Conservation (phyloP, 1,284 basidiomycete species). For the Pseudozyma pruni region DNA sequence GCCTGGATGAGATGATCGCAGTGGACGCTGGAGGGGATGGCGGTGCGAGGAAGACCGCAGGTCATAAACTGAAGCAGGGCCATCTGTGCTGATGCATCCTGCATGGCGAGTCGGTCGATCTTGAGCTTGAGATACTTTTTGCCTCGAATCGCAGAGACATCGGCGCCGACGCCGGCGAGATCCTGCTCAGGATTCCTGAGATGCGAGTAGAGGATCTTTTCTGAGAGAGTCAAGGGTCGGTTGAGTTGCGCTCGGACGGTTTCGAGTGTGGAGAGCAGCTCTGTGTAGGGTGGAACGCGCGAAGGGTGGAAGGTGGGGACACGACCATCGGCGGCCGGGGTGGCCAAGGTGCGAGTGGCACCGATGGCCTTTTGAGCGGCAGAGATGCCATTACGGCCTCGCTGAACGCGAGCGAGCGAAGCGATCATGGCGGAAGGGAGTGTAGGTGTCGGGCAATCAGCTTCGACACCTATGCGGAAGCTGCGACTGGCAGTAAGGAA, state of each 20-base stretch:
- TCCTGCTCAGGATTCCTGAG: slow-evolving; percentile 79
- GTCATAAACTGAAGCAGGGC: slow-evolving; percentile 99
- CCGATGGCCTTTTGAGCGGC: slow-evolving; percentile 37
- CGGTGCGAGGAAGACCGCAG: slow-evolving; percentile 83
- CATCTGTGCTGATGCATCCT: slow-evolving; percentile 99
- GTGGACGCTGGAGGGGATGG: slow-evolving; percentile 89
- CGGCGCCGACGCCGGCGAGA: slow-evolving; percentile 75
- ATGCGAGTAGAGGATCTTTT: slow-evolving; percentile 98
- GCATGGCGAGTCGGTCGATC: slow-evolving; percentile 97
- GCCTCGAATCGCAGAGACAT: slow-evolving; percentile 75
- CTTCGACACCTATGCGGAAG: no score
- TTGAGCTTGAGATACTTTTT: slow-evolving; percentile 88
- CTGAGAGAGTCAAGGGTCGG: slow-evolving; percentile 88
- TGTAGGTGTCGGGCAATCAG: neutral
- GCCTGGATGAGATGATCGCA: slow-evolving; percentile 82
- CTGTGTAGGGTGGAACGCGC: slow-evolving; percentile 79
- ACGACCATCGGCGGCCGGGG: slow-evolving; percentile 34
- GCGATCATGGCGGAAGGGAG: slow-evolving; percentile 30
- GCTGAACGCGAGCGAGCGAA: slow-evolving; percentile 42
- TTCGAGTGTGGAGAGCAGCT: slow-evolving; percentile 80
- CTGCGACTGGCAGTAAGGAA: neutral
- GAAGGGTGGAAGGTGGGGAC: slow-evolving; percentile 61
- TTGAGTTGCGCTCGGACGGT: slow-evolving; percentile 80
- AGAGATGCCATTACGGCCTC: slow-evolving; percentile 34
- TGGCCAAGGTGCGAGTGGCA: slow-evolving; percentile 37